Conservation (phyloP, 306 rosid species). For the Mucuna pruriens region DNA sequence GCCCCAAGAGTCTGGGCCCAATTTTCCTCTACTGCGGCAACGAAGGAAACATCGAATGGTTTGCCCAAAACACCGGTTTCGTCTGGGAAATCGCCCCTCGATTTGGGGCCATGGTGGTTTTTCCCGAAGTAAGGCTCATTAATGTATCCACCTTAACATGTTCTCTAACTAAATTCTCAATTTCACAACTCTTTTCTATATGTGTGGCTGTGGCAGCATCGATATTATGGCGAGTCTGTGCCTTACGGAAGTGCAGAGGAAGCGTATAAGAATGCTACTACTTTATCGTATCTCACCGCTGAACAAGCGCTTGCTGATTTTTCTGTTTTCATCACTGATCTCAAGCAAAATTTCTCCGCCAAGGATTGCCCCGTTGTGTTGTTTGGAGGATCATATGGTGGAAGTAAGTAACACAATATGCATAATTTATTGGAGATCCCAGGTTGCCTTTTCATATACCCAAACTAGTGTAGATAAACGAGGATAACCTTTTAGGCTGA, state of each 20-base stretch:
- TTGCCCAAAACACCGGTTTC: conserved; percentile 83
- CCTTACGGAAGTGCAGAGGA: conserved; percentile 67
- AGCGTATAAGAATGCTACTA: conserved; percentile 77
- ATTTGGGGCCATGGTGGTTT: conserved; percentile 83
- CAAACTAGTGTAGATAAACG: too few relatives aligned
- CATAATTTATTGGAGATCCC: too few relatives aligned
- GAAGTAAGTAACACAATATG: conserved; percentile 70
- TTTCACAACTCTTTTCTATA: not conserved
- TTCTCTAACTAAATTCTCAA: not conserved
- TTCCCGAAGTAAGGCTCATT: conserved; percentile 65
- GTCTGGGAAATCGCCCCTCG: conserved; percentile 85
- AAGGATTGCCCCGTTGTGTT: conserved; percentile 73
- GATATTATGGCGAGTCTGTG: conserved; percentile 82
- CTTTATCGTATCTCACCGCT: conserved; percentile 67
- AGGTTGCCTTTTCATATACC: too few relatives aligned
- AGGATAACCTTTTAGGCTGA: too few relatives aligned
- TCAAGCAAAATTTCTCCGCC: conserved; percentile 67
- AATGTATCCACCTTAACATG: not conserved
- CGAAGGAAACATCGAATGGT: conserved; percentile 92
- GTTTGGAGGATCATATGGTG: conserved; percentile 94
- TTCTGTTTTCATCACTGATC: conserved; percentile 61
- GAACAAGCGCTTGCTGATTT: conserved; percentile 85
- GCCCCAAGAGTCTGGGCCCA: conserved; percentile 60
- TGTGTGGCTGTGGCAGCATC: conserved; percentile 56
- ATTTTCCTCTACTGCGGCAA: conserved; percentile 91